Evolutionary conservation across 1,284 basidiomycete genomes (phyloP).

Genomic region (Puccinia triticina): DNA sequence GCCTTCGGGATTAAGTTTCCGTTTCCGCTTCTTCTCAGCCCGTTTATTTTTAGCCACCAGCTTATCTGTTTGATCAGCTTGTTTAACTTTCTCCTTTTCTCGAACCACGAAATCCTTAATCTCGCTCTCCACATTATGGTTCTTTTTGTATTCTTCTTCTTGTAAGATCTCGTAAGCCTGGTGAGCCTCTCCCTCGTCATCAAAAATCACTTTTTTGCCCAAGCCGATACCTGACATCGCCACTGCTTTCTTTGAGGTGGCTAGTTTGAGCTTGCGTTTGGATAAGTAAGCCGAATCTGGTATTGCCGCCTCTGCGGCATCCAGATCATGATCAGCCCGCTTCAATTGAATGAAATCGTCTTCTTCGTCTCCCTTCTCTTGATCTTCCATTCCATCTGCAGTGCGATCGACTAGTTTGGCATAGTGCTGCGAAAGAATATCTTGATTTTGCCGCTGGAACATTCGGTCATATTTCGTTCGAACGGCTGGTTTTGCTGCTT

Average conservation of each 20-base stretch:
- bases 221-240: conserved; percentile 68
- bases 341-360: conserved; percentile 92
- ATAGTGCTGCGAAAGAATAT: conserved; percentile 88
- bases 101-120: conserved; percentile 72
- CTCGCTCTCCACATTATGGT: conserved; percentile 70
- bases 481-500: conserved; percentile 62
- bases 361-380: conserved; percentile 63
- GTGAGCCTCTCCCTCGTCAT: conserved; percentile 77
- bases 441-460: conserved; percentile 96
- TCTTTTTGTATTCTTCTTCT: conserved; percentile 69
- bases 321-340: conserved; percentile 80
- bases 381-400: conserved; percentile 62
- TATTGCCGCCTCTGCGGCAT: conserved; percentile 63
- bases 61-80: conserved; percentile 75
- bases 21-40: conserved; percentile 77
- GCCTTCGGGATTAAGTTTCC: conserved; percentile 80
- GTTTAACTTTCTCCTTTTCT: conserved; percentile 72
- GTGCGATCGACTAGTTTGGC: conserved; percentile 78
- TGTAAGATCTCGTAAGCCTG: conserved; percentile 75
- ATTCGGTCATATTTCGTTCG: conserved; percentile 97
- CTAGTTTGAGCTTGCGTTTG: conserved; percentile 72
- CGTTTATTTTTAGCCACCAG: conserved; percentile 83
- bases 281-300: conserved; percentile 64
- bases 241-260: conserved; percentile 75
- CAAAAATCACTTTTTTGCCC: conserved; percentile 74